Conservation (phyloP, 1,284 basidiomycete species). For the Stereum hirsutum region DNA sequence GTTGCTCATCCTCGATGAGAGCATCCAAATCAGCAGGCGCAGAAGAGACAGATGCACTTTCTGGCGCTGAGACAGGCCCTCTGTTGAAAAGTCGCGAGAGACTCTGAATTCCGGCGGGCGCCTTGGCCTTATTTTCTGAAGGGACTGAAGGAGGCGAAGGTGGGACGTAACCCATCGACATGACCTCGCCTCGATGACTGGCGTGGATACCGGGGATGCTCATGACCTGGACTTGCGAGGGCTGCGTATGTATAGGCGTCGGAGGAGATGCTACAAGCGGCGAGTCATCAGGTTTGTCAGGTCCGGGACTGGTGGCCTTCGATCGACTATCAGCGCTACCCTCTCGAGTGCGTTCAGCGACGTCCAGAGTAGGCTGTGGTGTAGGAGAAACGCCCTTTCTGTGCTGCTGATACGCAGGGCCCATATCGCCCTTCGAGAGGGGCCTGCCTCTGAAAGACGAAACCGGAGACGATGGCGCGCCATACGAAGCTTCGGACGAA, state of each 20-base stretch:
- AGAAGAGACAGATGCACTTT: no score
- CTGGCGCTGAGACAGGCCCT: conserved; percentile 18
- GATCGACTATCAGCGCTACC: neutral
- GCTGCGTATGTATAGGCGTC: conserved; percentile 58
- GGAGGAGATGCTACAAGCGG: conserved; percentile 13
- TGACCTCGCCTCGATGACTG: conserved; percentile 68
- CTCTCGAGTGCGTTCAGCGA: neutral
- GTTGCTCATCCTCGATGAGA: no score
- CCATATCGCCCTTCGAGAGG: neutral
- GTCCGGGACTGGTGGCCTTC: neutral
- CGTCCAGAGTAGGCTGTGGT: no score
- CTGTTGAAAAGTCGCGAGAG: conserved; percentile 66
- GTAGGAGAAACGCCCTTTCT: no score
- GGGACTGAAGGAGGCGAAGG: conserved; percentile 28
- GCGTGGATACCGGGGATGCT: conserved; percentile 75
- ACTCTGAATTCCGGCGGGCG: conserved; percentile 42
- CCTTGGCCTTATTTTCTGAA: conserved; percentile 35
- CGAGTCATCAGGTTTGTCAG: neutral
- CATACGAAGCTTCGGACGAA: conserved; percentile 9
- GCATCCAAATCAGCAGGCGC: no score
- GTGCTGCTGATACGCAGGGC: neutral
- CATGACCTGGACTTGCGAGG: conserved; percentile 62
- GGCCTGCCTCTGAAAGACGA: conserved; percentile 13
- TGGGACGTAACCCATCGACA: conserved; percentile 68
- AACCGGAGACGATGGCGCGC: conserved; percentile 15